Base-by-base conservation (phyloP, 2,329 filamentous ascomycete genomes). In the Verticillium longisporum region DNA sequence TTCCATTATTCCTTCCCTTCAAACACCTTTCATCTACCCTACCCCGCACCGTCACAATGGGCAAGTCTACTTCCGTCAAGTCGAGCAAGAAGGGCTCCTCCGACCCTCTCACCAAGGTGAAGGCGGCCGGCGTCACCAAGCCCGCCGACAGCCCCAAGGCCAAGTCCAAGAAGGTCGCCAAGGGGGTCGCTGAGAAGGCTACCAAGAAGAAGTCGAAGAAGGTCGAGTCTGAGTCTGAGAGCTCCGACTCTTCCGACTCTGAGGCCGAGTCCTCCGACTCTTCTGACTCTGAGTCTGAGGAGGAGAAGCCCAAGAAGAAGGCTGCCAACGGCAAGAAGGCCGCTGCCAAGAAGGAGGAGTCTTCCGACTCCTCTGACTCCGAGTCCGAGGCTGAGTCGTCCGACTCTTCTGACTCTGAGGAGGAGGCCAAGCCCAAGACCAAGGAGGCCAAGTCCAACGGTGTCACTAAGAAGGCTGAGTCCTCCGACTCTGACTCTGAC, bases 51-150 rank as follows among this genome's bases (percentile, higher is more conserved):
- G 41, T 76, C 73, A 80, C 68, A 75, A 89, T 89, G 87, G 85
- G 80, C 74, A 89, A 89, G 78, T 54, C 57, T 54, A 59, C 57
- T 21, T 21, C 57, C 45, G 41, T 59, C 57, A 77, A 80, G 60
- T 82, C 87, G 72, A 78, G 79, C 74, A 83, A 75, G 67, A 85
- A 84, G 78, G 71, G 80, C 70, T 78, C 81, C 67, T 74, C 77
- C 69, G 80, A 82, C 71, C 72, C 78, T 64, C 71, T 80, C 68
- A 75, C 77, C 69, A 72, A 77, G 68, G 85, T 87, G 75, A 91
- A 90, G 81, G 82, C 81, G 68, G 86, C 81, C 67, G 83, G 84
- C 66, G 81, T 90, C 69, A 84, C 83, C 78, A 92, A 92, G 81
- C 73, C 86, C 59, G 79, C 84, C 64, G 81, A 88, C 74, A 83